A percentile compares a stretch with the other conserved stretches of the same genome.
phyloP scores from a whole-genome alignment of 768 basidiomycete genomes.

The Russula vinacea region DNA sequence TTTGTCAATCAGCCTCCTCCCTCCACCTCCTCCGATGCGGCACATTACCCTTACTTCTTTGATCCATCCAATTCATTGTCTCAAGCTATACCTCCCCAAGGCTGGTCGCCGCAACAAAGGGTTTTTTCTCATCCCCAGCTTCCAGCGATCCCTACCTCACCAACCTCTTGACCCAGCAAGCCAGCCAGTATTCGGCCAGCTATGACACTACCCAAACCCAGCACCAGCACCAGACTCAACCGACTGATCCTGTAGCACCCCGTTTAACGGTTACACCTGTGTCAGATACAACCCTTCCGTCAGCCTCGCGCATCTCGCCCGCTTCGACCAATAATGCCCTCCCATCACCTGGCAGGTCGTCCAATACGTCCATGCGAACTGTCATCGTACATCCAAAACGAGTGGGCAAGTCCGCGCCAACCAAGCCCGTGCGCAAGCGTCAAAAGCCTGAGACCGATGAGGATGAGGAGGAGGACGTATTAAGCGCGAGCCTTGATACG shows the following conservation, averaged over 20 bases:
- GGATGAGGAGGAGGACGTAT: slow-evolving; percentile 15
- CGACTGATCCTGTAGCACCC: slow-evolving; percentile 12
- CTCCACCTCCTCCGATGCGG: slow-evolving; percentile 1
- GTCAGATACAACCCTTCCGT: slow-evolving; percentile 10
- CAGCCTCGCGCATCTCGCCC: slow-evolving; percentile 11
- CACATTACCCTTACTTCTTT: neutral
- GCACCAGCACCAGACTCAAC: neutral
- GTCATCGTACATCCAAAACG: slow-evolving; percentile 1
- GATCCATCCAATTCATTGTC: neutral
- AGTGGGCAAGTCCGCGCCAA: neutral
- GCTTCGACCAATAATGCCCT: slow-evolving; percentile 11
- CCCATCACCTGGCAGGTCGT: slow-evolving; percentile 8
- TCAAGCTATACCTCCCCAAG: neutral
- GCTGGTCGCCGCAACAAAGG: neutral
- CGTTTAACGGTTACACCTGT: slow-evolving; percentile 3
- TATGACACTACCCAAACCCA: neutral
- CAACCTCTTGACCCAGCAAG: neutral
- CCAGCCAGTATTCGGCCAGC: neutral
- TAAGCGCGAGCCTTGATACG: neutral
- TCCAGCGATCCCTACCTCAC: neutral
- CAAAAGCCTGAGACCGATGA: slow-evolving; percentile 15
- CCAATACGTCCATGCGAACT: neutral
- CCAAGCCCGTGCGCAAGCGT: slow-evolving; percentile 8
- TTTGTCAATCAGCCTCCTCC: slow-evolving; percentile 19
- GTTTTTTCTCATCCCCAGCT: neutral